Evolutionary conservation across 805 yeast genomes (phyloP).

Genomic region (Ogataea kodamae): DNA sequence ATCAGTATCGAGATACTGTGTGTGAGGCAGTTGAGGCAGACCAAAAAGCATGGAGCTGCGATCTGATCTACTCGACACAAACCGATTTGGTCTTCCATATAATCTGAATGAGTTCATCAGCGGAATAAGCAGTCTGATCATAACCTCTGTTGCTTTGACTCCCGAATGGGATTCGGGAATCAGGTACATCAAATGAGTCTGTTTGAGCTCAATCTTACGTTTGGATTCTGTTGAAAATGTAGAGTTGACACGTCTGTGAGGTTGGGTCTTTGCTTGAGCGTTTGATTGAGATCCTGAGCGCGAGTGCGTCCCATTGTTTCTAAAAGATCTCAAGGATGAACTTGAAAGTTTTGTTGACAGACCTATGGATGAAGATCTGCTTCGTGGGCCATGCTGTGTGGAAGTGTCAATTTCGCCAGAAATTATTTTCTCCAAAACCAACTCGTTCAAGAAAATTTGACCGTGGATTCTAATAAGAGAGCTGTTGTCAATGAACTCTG

Average conservation of each 20-base stretch:
- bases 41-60: constrained; percentile 60
- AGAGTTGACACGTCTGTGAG: constrained; percentile 28
- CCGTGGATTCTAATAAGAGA: constrained; percentile 56
- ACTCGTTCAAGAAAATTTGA: constrained; percentile 46
- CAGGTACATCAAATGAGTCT: constrained; percentile 31
- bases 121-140: constrained; percentile 67
- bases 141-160: constrained; percentile 67
- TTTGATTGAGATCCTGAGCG: constrained; percentile 16
- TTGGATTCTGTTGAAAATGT: constrained; percentile 26
- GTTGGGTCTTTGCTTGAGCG: background rate
- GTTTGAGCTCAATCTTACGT: constrained; percentile 22
- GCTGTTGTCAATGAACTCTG: constrained; percentile 54
- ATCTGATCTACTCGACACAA: constrained; percentile 56
- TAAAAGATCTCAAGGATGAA: constrained; percentile 25
- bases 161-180: constrained; percentile 74
- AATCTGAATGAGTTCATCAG: constrained; percentile 65
- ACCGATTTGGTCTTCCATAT: constrained; percentile 69
- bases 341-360: constrained; percentile 28
- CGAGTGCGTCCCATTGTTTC: constrained; percentile 18
- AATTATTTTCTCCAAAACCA: constrained; percentile 22
- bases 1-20: constrained; percentile 46
- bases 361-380: constrained; percentile 27
- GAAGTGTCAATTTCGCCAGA: constrained; percentile 23
- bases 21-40: constrained; percentile 69
- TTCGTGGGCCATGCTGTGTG: constrained; percentile 17